Evolutionary conservation across 2,329 filamentous ascomycete genomes (phyloP), one percentile per base, ranked within the genome.

Genomic region (Aspergillus fischeri): DNA sequence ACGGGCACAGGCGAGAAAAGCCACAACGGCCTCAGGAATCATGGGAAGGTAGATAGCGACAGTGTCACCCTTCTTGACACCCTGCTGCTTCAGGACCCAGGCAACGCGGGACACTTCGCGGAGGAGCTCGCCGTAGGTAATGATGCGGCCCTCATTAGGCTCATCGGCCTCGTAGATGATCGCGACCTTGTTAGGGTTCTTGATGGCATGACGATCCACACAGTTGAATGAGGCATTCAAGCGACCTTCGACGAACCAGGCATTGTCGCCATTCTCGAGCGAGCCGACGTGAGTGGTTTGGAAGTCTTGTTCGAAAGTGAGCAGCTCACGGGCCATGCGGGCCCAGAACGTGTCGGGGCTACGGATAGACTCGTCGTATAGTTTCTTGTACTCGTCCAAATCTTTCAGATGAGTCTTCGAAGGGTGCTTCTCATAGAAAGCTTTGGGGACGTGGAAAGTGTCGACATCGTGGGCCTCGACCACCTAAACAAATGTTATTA

Each of bases 101-200:
- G 94, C 89, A 17, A 91, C 86, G 75, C 86, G 89, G 70, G 89
- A 97, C 52, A 99, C 93, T 76, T 99, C 86, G 63, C 92, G 88
- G 60, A 97, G 85, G 53, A 99, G 88, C 83, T 99, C 92, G 68
- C 89, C 85, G 69, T 97, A 99, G 63, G 91, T 94, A 75, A 99
- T 88, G 64, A 83, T 92, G 65, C 93, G 91, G 71, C 94, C 92
- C 72, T 96, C 89, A 54, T 78, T 82, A 45, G 88, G 85, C 78
- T 99, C 94, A 70, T 99, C 94, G 60, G 92, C 93, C 81, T 99
- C 94, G 81, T 97, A 99, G 79, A 97, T 96, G 78, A 99, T 96
- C 74, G 94, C 94, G 50, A 94, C 86, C 78, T 89, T 91, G 79
- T 97, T 80, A 50, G 94, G 94, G 78, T 96, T 87, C 78, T 92